Evolutionary conservation across 2,329 filamentous ascomycete species (phyloP).

Genomic region (Sporothrix globosa): DNA sequence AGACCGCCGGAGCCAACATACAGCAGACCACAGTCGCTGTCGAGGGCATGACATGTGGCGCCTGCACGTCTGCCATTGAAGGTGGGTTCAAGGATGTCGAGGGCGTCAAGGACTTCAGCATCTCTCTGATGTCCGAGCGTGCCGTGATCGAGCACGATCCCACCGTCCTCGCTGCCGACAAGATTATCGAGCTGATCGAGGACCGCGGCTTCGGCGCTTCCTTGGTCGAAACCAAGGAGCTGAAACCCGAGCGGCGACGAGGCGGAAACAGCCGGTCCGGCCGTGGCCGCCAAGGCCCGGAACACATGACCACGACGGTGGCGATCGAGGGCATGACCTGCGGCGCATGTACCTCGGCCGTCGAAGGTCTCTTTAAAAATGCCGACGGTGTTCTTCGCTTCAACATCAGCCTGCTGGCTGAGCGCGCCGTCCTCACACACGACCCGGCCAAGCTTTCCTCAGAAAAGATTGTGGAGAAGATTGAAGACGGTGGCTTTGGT

Average conservation of each 20-base stretch:
- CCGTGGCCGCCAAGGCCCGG: conserved; percentile 50
- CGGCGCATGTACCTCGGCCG: conserved; percentile 90
- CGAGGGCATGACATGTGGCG: conserved; percentile 89
- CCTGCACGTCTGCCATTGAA: conserved; percentile 84
- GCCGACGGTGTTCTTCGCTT: conserved; percentile 81
- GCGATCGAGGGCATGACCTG: conserved; percentile 97
- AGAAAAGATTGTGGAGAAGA: conserved; percentile 76
- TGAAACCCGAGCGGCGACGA: conserved; percentile 44
- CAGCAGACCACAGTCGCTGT: conserved; percentile 77
- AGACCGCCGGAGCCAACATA: conserved; percentile 47
- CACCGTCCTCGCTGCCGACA: conserved; percentile 53
- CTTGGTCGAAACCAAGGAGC: conserved; percentile 70
- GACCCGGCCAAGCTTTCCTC: conserved; percentile 70
- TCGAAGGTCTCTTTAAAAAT: conserved; percentile 78
- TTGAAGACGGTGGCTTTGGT: conserved; percentile 90
- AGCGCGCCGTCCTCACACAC: conserved; percentile 86
- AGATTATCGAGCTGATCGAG: conserved; percentile 64
- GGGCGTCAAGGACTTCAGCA: conserved; percentile 75
- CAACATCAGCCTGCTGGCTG: conserved; percentile 92
- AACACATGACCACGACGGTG: conserved; percentile 74
- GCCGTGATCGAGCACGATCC: conserved; percentile 83
- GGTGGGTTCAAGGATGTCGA: conserved; percentile 74
- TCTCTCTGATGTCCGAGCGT: conserved; percentile 81
- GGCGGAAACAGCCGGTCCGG: conserved; percentile 54
- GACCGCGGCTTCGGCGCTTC: conserved; percentile 80